A percentile compares a stretch with the other conserved stretches of the same genome.
These are phyloP conservation scores for barley (Hordeum vulgare) DNA, from an alignment of 176 grass and related monocot genomes.

Conservation along the genomic window DNA sequence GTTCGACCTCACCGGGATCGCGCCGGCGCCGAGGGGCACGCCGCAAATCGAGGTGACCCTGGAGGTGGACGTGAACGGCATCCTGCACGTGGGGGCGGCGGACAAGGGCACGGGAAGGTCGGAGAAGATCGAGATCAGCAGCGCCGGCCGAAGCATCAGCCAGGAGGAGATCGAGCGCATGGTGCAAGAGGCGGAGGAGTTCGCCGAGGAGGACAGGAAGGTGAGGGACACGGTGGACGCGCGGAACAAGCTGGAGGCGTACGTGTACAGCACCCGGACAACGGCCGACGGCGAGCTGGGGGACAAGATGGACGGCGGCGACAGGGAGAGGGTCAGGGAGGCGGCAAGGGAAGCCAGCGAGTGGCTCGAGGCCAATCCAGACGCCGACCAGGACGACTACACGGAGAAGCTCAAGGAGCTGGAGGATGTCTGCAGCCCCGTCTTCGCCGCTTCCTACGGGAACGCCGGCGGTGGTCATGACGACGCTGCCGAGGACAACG, in stretches of 20 bases:
- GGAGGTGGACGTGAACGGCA: slow-evolving; percentile 38
- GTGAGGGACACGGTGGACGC: slow-evolving; percentile 27
- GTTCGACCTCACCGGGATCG: slow-evolving; percentile 60
- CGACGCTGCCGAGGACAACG: background rate
- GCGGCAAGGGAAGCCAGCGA: slow-evolving; percentile 5
- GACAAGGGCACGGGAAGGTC: slow-evolving; percentile 19
- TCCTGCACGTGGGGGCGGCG: slow-evolving; percentile 29
- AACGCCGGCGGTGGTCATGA: background rate
- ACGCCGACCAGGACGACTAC: slow-evolving; percentile 20
- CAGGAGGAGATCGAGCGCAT: slow-evolving; percentile 31
- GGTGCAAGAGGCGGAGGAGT: slow-evolving; percentile 21
- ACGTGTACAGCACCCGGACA: slow-evolving; percentile 7
- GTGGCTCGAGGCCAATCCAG: slow-evolving; percentile 13
- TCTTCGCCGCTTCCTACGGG: background rate
- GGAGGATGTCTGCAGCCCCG: slow-evolving; percentile 22
- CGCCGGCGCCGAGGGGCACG: slow-evolving; percentile 38
- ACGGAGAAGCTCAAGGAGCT: slow-evolving; percentile 30
- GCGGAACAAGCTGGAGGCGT: slow-evolving; percentile 23
- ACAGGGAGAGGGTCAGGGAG: slow-evolving; percentile 12
- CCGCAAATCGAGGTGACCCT: slow-evolving; percentile 35
- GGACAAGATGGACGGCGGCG: background rate
- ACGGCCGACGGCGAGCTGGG: slow-evolving; percentile 16
- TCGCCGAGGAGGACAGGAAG: slow-evolving; percentile 27
- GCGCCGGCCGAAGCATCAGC: background rate
- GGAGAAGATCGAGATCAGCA: slow-evolving; percentile 33